Percentiles rank a stretch among this genome's conserved stretches.
Conservation (phyloP, 1,284 basidiomycete species). For the Butyriboletus appendiculatus region DNA sequence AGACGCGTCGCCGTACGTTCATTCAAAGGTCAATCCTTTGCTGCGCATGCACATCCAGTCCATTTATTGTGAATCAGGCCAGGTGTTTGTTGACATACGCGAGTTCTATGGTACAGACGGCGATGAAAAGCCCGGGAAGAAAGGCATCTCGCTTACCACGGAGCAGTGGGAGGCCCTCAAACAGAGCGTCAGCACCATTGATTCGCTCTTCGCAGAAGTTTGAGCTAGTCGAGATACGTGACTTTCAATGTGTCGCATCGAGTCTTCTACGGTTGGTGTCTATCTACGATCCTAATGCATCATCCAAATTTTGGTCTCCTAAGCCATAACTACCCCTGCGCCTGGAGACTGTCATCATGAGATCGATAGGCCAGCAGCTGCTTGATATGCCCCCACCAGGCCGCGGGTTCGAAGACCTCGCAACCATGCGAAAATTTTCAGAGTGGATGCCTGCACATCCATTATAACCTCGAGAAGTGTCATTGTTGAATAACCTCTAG, state of each 20-base stretch:
- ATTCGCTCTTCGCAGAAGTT: constrained; percentile 46
- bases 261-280: neutral
- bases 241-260: neutral
- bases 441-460: constrained; percentile 64
- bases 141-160: constrained; percentile 70
- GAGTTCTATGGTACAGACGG: constrained; percentile 65
- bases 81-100: constrained; percentile 71
- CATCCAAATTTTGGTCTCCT: neutral
- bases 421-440: constrained; percentile 68
- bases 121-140: constrained; percentile 78
- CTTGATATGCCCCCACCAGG: constrained; percentile 63
- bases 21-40: constrained; percentile 58
- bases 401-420: constrained; percentile 58
- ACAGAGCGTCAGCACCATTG: constrained; percentile 45
- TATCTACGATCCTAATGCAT: constrained; percentile 7
- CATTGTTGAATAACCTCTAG: constrained; percentile 52
- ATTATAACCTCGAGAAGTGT: constrained; percentile 59
- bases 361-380: constrained; percentile 60
- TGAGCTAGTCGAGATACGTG: neutral
- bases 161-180: constrained; percentile 75
- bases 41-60: no score
- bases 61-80: constrained; percentile 36
- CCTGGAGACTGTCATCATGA: constrained; percentile 29
- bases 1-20: constrained; percentile 66
- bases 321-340: neutral